Percentiles rank a stretch among this genome's conserved stretches.
These are phyloP conservation scores for Mycena rebaudengoi DNA, from an alignment of 768 basidiomycete genomes.

Conservation along the genomic window DNA sequence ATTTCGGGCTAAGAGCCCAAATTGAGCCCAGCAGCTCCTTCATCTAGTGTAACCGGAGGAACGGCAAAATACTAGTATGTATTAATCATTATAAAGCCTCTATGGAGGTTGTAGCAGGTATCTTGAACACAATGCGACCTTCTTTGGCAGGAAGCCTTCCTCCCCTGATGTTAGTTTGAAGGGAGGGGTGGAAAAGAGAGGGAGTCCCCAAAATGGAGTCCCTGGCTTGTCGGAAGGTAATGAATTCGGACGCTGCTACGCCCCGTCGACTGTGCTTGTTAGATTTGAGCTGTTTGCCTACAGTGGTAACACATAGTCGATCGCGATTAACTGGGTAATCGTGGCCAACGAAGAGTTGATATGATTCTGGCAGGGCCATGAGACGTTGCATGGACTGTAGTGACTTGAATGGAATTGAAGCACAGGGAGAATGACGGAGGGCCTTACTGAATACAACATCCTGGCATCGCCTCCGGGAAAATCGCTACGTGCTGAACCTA, in stretches of 20 bases:
- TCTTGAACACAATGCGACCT: neutral
- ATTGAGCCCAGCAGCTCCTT: no score
- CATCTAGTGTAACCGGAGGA: no score
- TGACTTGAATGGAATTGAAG: neutral
- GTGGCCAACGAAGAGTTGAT: constrained; percentile 47
- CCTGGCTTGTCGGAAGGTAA: constrained; percentile 39
- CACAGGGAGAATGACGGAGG: neutral
- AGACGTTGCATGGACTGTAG: constrained; percentile 48
- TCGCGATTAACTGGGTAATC: constrained; percentile 40
- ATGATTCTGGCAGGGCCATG: constrained; percentile 40
- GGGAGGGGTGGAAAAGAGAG: constrained; percentile 44
- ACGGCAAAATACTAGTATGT: no score
- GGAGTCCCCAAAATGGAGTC: constrained; percentile 44
- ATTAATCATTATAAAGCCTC: neutral
- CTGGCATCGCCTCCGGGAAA: constrained; percentile 49
- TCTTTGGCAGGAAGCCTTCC: constrained; percentile 33
- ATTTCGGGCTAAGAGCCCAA: no score
- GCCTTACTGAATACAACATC: constrained; percentile 39
- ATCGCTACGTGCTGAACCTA: constrained; percentile 48
- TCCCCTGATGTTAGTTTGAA: constrained; percentile 48
- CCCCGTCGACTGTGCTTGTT: constrained; percentile 42
- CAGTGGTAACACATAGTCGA: constrained; percentile 40
- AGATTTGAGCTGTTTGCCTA: constrained; percentile 38
- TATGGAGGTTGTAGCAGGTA: neutral
- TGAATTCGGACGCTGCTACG: constrained; percentile 35